phyloP scores from a whole-genome alignment of 1,284 basidiomycete genomes.

The Puccinia brachypodii region DNA sequence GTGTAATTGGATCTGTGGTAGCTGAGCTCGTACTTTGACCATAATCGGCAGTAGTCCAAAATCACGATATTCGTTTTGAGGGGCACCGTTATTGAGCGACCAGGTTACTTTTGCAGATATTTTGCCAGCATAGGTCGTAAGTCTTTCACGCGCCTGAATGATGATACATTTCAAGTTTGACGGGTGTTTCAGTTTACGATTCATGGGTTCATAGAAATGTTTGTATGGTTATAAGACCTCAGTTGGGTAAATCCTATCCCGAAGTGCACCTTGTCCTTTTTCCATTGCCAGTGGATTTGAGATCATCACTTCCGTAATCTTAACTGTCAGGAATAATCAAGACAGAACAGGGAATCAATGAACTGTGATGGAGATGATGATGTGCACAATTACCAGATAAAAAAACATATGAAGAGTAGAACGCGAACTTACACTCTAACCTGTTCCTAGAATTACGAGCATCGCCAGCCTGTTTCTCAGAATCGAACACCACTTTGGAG shows the following conservation, averaged over 20 bases:
- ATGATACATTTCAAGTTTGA: not conserved
- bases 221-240: conserved; percentile 64
- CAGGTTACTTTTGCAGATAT: conserved; percentile 89
- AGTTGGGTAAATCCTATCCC: conserved; percentile 79
- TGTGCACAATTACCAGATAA: too few relatives aligned
- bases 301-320: conserved; percentile 83
- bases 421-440: conserved; percentile 56
- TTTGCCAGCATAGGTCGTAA: conserved; percentile 85
- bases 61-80: conserved; percentile 75
- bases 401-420: not conserved
- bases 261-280: conserved; percentile 71
- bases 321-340: conserved; percentile 63
- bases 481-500: conserved; percentile 88
- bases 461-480: conserved; percentile 59
- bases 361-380: conserved; percentile 3
- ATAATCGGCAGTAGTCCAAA: conserved; percentile 94
- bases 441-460: conserved; percentile 55
- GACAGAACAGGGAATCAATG: not conserved
- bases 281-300: conserved; percentile 84
- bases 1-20: conserved; percentile 12
- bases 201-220: conserved; percentile 16
- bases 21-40: conserved; percentile 73
- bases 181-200: conserved; percentile 20
- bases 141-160: conserved; percentile 78
- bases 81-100: conserved; percentile 74